Evolutionary conservation across 352 stramenopile genomes (phyloP).

Genomic region (Phytophthora megakarya): DNA sequence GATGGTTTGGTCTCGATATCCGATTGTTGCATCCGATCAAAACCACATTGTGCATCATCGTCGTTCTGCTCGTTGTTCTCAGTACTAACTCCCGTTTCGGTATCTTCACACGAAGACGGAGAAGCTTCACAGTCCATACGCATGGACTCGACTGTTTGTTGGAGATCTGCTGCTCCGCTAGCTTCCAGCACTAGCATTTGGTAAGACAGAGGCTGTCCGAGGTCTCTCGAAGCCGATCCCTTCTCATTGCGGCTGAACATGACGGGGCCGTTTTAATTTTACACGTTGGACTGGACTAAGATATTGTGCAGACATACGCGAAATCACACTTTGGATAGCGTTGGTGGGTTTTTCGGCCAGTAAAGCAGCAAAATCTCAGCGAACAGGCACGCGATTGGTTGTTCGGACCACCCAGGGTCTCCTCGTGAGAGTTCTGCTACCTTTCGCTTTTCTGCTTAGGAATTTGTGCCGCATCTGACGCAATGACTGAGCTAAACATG

Average conservation of each 20-base stretch:
- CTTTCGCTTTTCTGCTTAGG: background rate
- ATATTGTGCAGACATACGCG: background rate
- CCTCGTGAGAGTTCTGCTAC: too few species aligned
- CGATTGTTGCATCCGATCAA: background rate
- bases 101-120: background rate
- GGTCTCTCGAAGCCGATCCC: background rate
- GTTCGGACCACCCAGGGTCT: too few species aligned
- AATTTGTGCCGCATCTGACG: background rate
- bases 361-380: background rate
- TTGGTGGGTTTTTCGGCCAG: background rate
- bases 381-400: background rate
- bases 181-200: background rate
- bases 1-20: background rate
- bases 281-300: background rate
- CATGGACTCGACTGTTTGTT: background rate
- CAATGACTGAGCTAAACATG: background rate
- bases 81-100: background rate
- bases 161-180: background rate
- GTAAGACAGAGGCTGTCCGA: background rate
- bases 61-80: background rate
- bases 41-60: background rate
- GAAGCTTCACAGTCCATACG: background rate
- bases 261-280: background rate
- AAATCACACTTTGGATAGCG: background rate
- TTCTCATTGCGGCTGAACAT: background rate